Evolutionary conservation across 495 filamentous ascomycete species (phyloP), one percentile per base, ranked within the genome.

Genomic region (Xylaria curta): DNA sequence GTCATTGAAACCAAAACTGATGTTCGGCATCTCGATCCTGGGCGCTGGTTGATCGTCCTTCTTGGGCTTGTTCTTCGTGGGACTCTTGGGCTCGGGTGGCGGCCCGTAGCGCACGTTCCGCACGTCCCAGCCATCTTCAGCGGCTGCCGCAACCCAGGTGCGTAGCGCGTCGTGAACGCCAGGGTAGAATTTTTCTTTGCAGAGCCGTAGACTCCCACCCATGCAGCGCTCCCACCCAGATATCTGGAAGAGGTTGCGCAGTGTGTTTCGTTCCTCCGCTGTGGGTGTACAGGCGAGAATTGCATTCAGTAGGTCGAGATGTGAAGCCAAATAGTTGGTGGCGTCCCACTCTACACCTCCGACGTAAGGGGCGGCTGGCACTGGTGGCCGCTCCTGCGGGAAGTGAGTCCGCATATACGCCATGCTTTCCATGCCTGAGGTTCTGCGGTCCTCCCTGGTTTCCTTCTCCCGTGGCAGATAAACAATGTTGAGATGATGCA

Each of bases 321-420:
- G 97, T 7, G 91, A 90, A 40, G 95, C 93, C 19, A 99, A 85
- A 76, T 99, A 99, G 81, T 95, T 97, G 12, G 96, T 98, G 12
- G 96, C 95, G 79, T 99, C 96, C 97, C 97, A 99, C 82, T 99
- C 96, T 15, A 99, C 96, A 61, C 97, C 96, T 51, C 96, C 97
- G 59, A 99, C 94, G 79, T 98, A 98, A 10, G 96, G 97, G 21
- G 95, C 95, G 26, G 97, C 95, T 15, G 96, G 94, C 7, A 98
- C 93, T 0, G 95, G 96, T 7, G 95, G 93, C 2, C 93, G 90
- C 71, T 94, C 91, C n/a, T 87, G 85, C 0, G 96, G 96, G 80
- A 98, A 99, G 80, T 97, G 90, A 13, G 87, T 86, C 62, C 87
- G 81, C 76, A 88, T 86, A 83, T 94, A 95, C 31, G 74, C 64